phyloP scores from a whole-genome alignment of 495 filamentous ascomycete genomes.

The Annulohypoxylon maeteangense region DNA sequence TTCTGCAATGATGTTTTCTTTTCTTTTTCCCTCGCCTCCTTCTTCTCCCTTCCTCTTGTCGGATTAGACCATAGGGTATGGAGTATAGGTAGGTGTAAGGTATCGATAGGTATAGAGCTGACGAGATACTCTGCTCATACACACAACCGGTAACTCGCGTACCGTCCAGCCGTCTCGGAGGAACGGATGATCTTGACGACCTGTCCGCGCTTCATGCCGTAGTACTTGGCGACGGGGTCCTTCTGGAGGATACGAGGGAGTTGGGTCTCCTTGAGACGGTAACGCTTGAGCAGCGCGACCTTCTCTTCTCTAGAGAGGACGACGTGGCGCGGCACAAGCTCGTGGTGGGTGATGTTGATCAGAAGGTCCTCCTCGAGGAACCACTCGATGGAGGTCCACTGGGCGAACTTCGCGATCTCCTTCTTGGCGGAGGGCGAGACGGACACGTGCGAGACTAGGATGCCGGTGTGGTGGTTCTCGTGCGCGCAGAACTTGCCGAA shows the following conservation, averaged over 20 bases:
- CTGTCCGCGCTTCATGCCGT: constrained; percentile 91
- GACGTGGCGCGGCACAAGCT: constrained; percentile 94
- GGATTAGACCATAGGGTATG: not conserved
- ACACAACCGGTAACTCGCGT: constrained; percentile 75
- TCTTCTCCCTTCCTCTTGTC: constrained; percentile 3
- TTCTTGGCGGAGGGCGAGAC: constrained; percentile 87
- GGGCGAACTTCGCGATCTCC: constrained; percentile 74
- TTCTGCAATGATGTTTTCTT: constrained; percentile 19
- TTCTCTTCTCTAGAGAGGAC: constrained; percentile 92
- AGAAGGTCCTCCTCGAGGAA: constrained; percentile 96
- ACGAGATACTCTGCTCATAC: constrained; percentile 49
- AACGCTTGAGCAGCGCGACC: constrained; percentile 79
- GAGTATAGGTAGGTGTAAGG: not conserved
- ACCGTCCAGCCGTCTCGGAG: constrained; percentile 79
- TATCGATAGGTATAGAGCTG: not conserved
- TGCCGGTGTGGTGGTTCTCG: constrained; percentile 85
- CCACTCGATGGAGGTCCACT: constrained; percentile 83
- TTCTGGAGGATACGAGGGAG: constrained; percentile 89
- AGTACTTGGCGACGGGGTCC: constrained; percentile 92
- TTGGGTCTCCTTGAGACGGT: constrained; percentile 96
- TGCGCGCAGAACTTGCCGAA: constrained; percentile 84
- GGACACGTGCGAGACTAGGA: constrained; percentile 83
- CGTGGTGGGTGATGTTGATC: constrained; percentile 98
- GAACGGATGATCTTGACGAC: constrained; percentile 98
- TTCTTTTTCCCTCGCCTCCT: not conserved